Percentiles rank a stretch among this genome's conserved stretches.
These are phyloP conservation scores for Sugiyamaella sp. DNA, from an alignment of 1,139 yeast species.

Conservation along the genomic window DNA sequence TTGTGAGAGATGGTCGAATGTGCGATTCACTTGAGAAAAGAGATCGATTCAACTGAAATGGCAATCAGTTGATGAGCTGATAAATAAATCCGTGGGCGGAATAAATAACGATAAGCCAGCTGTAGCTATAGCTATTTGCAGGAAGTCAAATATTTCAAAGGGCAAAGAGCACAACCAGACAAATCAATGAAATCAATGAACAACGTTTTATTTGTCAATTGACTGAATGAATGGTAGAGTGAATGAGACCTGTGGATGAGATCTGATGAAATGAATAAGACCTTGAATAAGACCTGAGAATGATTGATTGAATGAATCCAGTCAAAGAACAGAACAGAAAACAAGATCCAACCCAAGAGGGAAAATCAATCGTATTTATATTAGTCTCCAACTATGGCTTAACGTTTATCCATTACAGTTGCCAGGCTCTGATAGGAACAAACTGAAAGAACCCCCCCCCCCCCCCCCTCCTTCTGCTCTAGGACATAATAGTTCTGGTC, in stretches of 20 bases:
- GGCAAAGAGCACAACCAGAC: too few species aligned
- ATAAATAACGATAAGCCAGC: too few species aligned
- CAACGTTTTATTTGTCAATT: too few species aligned
- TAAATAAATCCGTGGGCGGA: too few species aligned
- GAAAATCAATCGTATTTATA: constrained; percentile 7
- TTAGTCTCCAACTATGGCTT: neutral
- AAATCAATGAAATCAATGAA: too few species aligned
- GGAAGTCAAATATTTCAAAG: too few species aligned
- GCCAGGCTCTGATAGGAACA: neutral
- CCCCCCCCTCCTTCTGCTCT: neutral
- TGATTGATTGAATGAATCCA: neutral
- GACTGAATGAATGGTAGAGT: too few species aligned
- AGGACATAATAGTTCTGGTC: constrained; percentile 2
- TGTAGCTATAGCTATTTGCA: too few species aligned
- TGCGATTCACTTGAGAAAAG: neutral
- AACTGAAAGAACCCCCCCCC: neutral
- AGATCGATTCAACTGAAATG: neutral
- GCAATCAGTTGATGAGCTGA: too few species aligned
- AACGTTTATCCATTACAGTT: neutral
- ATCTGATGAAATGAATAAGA: too few species aligned
- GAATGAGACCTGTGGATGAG: too few species aligned
- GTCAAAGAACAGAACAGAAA: neutral
- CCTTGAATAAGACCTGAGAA: too few species aligned
- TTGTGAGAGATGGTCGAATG: constrained; percentile 21
- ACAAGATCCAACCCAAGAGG: neutral